phyloP scores from a whole-genome alignment of 177 flowering plant species.

The Tripterygium wilfordii region DNA sequence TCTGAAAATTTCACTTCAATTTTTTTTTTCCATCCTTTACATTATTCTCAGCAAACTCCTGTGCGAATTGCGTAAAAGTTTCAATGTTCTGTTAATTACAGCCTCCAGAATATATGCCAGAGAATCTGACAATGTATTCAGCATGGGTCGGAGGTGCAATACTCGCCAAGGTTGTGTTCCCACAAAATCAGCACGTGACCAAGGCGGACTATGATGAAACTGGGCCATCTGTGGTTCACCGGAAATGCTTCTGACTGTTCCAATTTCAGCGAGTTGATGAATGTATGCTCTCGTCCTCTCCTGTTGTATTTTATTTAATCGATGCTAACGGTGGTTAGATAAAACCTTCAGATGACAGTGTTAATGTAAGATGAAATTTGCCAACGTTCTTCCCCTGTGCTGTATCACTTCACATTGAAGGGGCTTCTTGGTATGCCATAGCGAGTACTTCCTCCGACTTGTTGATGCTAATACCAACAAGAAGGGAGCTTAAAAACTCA shows the following conservation, averaged over 20 bases:
- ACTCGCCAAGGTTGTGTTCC: slow-evolving; percentile 98
- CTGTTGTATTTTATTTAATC: slow-evolving; percentile 4
- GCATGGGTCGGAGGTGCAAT: slow-evolving; percentile 99
- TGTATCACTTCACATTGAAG: too few species aligned
- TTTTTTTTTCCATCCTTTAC: too few species aligned
- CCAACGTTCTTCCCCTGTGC: too few species aligned
- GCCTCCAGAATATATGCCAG: slow-evolving; percentile 99
- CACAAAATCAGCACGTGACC: slow-evolving; percentile 94
- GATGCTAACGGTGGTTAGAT: not conserved
- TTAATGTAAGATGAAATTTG: too few species aligned
- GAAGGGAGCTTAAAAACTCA: too few species aligned
- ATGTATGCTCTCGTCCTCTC: not conserved
- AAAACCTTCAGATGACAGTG: too few species aligned
- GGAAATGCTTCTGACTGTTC: slow-evolving; percentile 63
- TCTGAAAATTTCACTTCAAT: too few species aligned
- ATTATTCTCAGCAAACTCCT: too few species aligned
- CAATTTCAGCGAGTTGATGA: not conserved
- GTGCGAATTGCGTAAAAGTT: too few species aligned
- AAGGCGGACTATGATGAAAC: slow-evolving; percentile 93
- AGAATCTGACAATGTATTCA: slow-evolving; percentile 64
- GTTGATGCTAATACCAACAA: too few species aligned
- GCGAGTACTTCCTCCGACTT: too few species aligned
- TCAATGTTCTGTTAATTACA: slow-evolving; percentile 18
- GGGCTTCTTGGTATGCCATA: too few species aligned
- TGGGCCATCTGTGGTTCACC: slow-evolving; percentile 89